These are phyloP conservation scores for Chamaenerion angustifolium DNA, from an alignment of 345 rosid genomes.

Conservation along the genomic window DNA sequence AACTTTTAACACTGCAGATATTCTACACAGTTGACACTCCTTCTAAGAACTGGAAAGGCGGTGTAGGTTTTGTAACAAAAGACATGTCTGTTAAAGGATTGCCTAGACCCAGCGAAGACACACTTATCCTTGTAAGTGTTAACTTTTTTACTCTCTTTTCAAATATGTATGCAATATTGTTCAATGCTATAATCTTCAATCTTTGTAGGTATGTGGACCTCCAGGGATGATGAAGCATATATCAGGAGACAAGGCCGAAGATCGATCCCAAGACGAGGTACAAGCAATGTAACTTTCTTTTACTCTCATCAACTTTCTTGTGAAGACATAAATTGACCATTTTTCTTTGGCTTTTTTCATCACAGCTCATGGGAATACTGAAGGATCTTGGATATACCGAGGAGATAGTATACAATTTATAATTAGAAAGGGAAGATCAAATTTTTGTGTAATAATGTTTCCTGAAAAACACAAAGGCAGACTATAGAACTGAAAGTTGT, in stretches of 20 bases:
- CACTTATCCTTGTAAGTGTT: conserved; percentile 65
- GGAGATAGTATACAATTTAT: conserved; percentile 92
- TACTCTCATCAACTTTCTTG: not conserved
- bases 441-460: too few species aligned
- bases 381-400: conserved; percentile 78
- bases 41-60: conserved; percentile 85
- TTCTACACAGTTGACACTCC: conserved; percentile 86
- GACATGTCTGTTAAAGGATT: conserved; percentile 71
- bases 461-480: too few species aligned
- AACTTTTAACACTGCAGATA: conserved; percentile 31
- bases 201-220: conserved; percentile 79
- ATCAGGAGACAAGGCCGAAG: conserved; percentile 87
- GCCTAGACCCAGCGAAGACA: conserved; percentile 68
- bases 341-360: conserved; percentile 6
- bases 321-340: not conserved
- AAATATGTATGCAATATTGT: too few species aligned
- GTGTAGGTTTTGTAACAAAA: conserved; percentile 66
- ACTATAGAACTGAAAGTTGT: too few species aligned
- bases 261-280: conserved; percentile 90
- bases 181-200: too few species aligned
- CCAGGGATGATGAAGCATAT: conserved; percentile 92
- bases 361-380: conserved; percentile 75
- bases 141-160: not conserved
- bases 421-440: conserved; percentile 4
- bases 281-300: conserved; percentile 2